A percentile compares a stretch with the other conserved stretches of the same genome.
Conservation (phyloP, 75 land plant genomes). For the Larix kaempferi region DNA sequence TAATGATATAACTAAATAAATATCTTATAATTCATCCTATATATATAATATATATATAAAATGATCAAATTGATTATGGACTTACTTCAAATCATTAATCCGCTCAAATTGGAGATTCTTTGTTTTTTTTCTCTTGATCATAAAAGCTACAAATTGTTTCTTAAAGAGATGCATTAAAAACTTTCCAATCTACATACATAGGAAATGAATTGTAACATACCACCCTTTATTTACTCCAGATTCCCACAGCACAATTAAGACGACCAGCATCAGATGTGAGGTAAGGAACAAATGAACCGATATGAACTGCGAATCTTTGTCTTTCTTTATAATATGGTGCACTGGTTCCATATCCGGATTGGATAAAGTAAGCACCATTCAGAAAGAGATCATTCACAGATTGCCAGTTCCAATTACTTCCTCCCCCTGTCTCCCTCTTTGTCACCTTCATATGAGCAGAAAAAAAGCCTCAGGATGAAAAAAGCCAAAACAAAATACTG, state of each 20-base stretch:
- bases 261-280: constrained; percentile 59
- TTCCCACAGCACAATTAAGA: constrained; percentile 29
- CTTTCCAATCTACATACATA: too few relatives aligned
- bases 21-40: too few relatives aligned
- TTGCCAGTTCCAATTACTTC: constrained; percentile 67
- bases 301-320: constrained; percentile 27
- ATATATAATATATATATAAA: too few relatives aligned
- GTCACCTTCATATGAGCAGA: constrained; percentile 31
- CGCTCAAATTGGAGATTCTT: too few relatives aligned
- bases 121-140: too few relatives aligned
- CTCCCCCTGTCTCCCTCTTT: constrained; percentile 33
- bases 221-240: constrained; percentile 13
- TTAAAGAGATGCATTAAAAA: too few relatives aligned
- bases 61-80: too few relatives aligned
- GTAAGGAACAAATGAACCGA: constrained; percentile 36
- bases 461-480: background rate
- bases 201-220: too few relatives aligned
- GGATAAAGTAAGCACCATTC: constrained; percentile 68
- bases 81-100: too few relatives aligned
- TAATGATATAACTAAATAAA: too few relatives aligned
- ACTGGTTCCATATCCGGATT: constrained; percentile 41
- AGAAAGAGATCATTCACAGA: constrained; percentile 43
- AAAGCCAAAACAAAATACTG: background rate
- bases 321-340: constrained; percentile 23
- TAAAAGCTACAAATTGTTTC: too few relatives aligned